Conservation (phyloP, 495 filamentous ascomycete species). For the Hypoxylon lienhwacheense region DNA sequence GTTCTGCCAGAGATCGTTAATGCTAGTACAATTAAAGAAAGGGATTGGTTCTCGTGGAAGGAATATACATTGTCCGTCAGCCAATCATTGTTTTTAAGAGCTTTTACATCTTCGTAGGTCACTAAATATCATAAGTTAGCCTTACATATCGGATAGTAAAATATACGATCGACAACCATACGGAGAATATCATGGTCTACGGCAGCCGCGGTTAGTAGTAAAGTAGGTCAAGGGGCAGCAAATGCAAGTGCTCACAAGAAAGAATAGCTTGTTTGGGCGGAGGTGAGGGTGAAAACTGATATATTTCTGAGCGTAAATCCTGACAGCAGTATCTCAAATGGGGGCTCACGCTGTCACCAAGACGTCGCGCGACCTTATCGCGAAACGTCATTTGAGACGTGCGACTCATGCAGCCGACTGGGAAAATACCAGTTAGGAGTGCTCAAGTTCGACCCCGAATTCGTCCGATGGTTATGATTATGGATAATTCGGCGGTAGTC, state of each 20-base stretch:
- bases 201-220: conserved; percentile 4
- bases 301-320: conserved; percentile 32
- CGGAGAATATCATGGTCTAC: conserved; percentile 51
- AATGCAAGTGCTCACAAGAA: conserved; percentile 42
- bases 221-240: neutral
- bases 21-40: conserved; percentile 19
- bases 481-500: too few relatives aligned
- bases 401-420: neutral
- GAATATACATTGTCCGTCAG: conserved; percentile 89
- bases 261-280: conserved; percentile 45
- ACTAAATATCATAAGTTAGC: conserved; percentile 35
- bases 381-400: conserved; percentile 36
- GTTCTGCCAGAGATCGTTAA: conserved; percentile 50
- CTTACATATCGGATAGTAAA: neutral
- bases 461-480: too few relatives aligned
- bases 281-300: conserved; percentile 37
- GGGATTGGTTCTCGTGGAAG: conserved; percentile 10
- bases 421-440: neutral
- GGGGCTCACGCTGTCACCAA: conserved; percentile 38
- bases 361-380: conserved; percentile 33
- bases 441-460: too few relatives aligned
- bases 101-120: conserved; percentile 75
- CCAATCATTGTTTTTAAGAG: conserved; percentile 91
- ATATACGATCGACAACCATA: conserved; percentile 30
- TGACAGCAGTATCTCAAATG: conserved; percentile 2